Evolutionary conservation across 1,284 basidiomycete species (phyloP).

Genomic region (Ustilago sp.): DNA sequence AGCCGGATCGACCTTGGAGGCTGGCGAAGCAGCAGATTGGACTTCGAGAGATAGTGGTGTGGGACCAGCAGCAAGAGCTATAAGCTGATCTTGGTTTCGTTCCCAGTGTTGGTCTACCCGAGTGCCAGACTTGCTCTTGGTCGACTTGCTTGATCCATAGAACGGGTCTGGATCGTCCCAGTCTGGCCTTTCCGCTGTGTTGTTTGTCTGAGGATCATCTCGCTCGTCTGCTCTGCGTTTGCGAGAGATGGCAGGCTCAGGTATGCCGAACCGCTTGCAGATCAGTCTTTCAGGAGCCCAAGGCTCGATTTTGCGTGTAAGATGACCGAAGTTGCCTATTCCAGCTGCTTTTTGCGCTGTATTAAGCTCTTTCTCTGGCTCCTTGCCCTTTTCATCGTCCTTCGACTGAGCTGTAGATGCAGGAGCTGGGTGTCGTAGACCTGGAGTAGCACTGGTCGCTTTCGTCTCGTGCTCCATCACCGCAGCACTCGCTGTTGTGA

Average conservation of each 20-base stretch:
- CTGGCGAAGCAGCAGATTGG: slow-evolving; percentile 3
- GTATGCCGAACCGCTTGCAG: slow-evolving; percentile 94
- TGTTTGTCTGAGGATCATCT: neutral
- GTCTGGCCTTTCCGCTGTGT: neutral
- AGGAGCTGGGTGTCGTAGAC: slow-evolving; percentile 72
- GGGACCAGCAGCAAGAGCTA: slow-evolving; percentile 22
- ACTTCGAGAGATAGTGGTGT: slow-evolving; percentile 52
- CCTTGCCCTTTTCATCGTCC: slow-evolving; percentile 64
- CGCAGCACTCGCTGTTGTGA: slow-evolving; percentile 77
- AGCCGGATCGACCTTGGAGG: neutral
- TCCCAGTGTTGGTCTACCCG: slow-evolving; percentile 47
- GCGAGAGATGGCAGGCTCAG: slow-evolving; percentile 74
- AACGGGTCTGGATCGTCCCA: slow-evolving; percentile 28
- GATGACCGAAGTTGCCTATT: slow-evolving; percentile 85
- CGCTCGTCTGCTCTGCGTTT: slow-evolving; percentile 8
- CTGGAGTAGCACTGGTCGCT: slow-evolving; percentile 72
- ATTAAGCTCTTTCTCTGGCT: slow-evolving; percentile 71
- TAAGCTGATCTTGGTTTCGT: slow-evolving; percentile 29
- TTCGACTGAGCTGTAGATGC: slow-evolving; percentile 22
- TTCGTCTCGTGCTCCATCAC: slow-evolving; percentile 67
- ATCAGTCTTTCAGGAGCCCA: slow-evolving; percentile 86
- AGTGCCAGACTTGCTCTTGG: slow-evolving; percentile 7
- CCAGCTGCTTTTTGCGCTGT: slow-evolving; percentile 84
- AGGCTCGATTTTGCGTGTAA: slow-evolving; percentile 79
- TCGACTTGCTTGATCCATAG: slow-evolving; percentile 19